Percentiles rank a stretch among this genome's conserved stretches.
Conservation (phyloP, 148 eudicot species). For the Nepenthes gracilis region DNA sequence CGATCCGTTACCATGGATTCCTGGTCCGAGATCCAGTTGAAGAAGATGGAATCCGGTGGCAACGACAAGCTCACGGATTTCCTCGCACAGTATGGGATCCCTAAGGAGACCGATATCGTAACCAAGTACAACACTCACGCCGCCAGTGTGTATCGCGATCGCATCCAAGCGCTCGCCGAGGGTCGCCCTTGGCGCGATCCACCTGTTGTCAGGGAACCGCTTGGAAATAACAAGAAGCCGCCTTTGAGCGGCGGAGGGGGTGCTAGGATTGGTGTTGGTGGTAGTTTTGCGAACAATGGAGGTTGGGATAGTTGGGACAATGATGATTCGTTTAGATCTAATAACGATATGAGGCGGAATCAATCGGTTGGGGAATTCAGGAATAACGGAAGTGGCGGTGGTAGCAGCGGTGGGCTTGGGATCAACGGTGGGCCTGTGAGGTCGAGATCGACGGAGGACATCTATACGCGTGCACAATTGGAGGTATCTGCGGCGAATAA, state of each 20-base stretch:
- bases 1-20: slow-evolving; percentile 96
- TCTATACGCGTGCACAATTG: slow-evolving; percentile 46
- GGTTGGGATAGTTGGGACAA: slow-evolving; percentile 89
- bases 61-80: slow-evolving; percentile 59
- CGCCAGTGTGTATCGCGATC: slow-evolving; percentile 65
- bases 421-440: slow-evolving; percentile 19
- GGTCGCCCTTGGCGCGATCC: slow-evolving; percentile 86
- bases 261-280: not conserved
- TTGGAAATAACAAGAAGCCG: slow-evolving; percentile 9
- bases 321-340: slow-evolving; percentile 26
- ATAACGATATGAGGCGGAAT: slow-evolving; percentile 53
- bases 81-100: slow-evolving; percentile 40
- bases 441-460: slow-evolving; percentile 65
- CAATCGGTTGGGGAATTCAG: slow-evolving; percentile 63
- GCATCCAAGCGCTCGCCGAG: slow-evolving; percentile 68
- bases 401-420: slow-evolving; percentile 16
- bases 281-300: not conserved
- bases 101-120: slow-evolving; percentile 71
- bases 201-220: slow-evolving; percentile 53
- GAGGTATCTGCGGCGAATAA: slow-evolving; percentile 86
- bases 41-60: slow-evolving; percentile 72
- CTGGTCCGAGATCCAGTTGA: slow-evolving; percentile 92
- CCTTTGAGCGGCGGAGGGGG: slow-evolving; percentile 1
- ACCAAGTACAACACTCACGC: slow-evolving; percentile 72
- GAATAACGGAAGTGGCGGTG: slow-evolving; percentile 16